phyloP scores from a whole-genome alignment of 2,329 filamentous ascomycete genomes.

The Verticillium longisporum region DNA sequence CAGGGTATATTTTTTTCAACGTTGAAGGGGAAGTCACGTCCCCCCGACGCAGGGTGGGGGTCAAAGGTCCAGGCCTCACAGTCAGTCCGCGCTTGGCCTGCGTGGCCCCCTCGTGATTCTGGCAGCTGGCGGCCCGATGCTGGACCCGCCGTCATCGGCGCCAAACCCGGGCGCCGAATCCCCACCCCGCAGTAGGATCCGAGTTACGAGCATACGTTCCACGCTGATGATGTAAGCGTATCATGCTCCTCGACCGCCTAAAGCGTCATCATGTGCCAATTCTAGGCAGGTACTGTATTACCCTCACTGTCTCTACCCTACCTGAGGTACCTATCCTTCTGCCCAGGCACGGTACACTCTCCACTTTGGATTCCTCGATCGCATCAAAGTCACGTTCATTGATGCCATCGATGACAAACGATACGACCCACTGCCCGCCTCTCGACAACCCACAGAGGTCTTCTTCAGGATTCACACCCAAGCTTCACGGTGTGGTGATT shows the following conservation, averaged over 20 bases:
- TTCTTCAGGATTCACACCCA: background rate
- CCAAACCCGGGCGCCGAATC: background rate
- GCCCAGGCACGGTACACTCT: too few relatives aligned
- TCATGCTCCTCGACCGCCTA: background rate
- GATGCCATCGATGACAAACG: background rate
- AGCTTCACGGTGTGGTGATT: background rate
- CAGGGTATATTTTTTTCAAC: background rate
- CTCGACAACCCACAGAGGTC: background rate
- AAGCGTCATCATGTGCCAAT: background rate
- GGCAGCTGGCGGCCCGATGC: background rate
- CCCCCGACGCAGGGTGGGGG: background rate
- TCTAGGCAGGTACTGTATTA: background rate
- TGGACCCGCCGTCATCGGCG: background rate
- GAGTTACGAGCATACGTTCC: background rate
- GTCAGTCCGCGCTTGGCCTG: background rate
- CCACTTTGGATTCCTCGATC: background rate
- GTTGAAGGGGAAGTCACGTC: background rate
- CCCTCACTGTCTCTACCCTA: background rate
- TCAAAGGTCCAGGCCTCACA: background rate
- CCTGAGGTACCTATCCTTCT: too few relatives aligned
- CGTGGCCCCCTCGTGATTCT: background rate
- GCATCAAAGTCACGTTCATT: background rate
- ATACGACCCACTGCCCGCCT: background rate
- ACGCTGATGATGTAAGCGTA: background rate
- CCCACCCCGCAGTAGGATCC: background rate